Conservation (phyloP, 768 basidiomycete genomes). For the Roridomyces roridus region DNA sequence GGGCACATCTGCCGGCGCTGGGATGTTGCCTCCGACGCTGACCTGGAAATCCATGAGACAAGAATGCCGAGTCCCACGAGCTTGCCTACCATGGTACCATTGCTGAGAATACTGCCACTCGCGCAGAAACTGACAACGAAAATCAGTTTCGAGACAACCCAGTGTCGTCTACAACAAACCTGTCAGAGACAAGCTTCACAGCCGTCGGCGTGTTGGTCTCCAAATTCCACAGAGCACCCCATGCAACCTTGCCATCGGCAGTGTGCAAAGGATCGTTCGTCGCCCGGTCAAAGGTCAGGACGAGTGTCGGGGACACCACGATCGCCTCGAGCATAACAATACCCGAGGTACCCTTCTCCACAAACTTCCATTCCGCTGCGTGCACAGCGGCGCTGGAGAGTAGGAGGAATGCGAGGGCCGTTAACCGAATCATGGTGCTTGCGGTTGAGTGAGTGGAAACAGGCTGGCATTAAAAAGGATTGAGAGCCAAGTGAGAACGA, state of each 20-base stretch:
- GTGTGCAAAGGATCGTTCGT: conserved; percentile 15
- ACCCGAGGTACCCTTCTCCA: conserved; percentile 32
- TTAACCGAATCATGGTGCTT: conserved; percentile 16
- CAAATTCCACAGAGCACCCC: conserved; percentile 32
- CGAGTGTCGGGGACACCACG: conserved; percentile 32
- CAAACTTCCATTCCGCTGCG: conserved; percentile 28
- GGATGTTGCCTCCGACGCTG: conserved; percentile 19
- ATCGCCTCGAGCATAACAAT: conserved; percentile 33
- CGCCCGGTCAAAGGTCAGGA: conserved; percentile 27
- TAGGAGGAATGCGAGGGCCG: conserved; percentile 15
- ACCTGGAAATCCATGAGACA: conserved; percentile 3
- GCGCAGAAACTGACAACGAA: too few relatives aligned
- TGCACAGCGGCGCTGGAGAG: conserved; percentile 7
- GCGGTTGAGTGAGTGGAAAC: neutral
- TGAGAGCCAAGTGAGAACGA: neutral
- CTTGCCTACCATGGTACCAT: conserved; percentile 36
- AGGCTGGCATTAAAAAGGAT: neutral
- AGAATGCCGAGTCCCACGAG: neutral
- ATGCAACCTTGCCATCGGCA: conserved; percentile 36
- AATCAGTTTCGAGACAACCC: too few relatives aligned
- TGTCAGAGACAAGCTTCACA: conserved; percentile 34
- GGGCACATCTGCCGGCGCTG: too few relatives aligned
- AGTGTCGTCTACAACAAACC: too few relatives aligned
- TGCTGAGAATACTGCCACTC: conserved; percentile 38
- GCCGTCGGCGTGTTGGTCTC: conserved; percentile 27